phyloP scores from a whole-genome alignment of 305 asterid genomes.

The Ilex paraguariensis region DNA sequence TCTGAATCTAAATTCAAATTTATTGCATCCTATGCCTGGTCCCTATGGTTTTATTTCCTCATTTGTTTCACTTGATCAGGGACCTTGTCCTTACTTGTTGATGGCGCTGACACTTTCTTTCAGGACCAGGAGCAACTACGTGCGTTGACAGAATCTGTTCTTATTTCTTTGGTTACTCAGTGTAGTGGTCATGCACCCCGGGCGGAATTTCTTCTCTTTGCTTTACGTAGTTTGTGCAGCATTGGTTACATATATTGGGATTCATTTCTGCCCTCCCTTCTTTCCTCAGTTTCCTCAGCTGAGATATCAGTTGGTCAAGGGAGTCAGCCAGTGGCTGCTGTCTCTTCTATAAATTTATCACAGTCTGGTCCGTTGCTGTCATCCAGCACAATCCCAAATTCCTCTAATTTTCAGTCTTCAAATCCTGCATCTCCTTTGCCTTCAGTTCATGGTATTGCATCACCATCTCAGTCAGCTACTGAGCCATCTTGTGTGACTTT shows the following conservation, averaged over 20 bases:
- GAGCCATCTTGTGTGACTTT: conserved; percentile 60
- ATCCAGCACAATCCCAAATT: conserved; percentile 42
- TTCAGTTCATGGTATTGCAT: conserved; percentile 80
- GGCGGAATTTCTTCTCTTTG: conserved; percentile 92
- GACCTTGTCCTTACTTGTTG: conserved; percentile 8
- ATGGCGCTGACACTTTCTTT: conserved; percentile 7
- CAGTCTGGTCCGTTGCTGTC: conserved; percentile 65
- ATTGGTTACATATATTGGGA: conserved; percentile 89
- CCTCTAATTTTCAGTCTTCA: conserved; percentile 62
- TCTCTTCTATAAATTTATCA: conserved; percentile 55
- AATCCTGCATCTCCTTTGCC: conserved; percentile 88
- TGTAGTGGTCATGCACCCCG: conserved; percentile 94
- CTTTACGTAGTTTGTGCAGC: conserved; percentile 67
- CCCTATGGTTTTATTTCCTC: not conserved
- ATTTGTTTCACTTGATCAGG: conserved; percentile 9
- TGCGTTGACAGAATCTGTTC: conserved; percentile 69
- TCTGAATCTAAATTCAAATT: conserved; percentile 7
- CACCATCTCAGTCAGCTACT: conserved; percentile 74
- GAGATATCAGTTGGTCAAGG: conserved; percentile 71
- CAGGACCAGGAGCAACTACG: conserved; percentile 94
- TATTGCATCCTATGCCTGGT: not conserved
- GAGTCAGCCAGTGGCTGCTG: conserved; percentile 45
- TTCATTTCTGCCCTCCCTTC: conserved; percentile 83
- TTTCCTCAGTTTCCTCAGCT: conserved; percentile 82
- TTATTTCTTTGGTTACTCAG: conserved; percentile 75